Conservation (phyloP, 225 moss, liverwort and hornwort species). For the Pseudoscleropodium purum region DNA sequence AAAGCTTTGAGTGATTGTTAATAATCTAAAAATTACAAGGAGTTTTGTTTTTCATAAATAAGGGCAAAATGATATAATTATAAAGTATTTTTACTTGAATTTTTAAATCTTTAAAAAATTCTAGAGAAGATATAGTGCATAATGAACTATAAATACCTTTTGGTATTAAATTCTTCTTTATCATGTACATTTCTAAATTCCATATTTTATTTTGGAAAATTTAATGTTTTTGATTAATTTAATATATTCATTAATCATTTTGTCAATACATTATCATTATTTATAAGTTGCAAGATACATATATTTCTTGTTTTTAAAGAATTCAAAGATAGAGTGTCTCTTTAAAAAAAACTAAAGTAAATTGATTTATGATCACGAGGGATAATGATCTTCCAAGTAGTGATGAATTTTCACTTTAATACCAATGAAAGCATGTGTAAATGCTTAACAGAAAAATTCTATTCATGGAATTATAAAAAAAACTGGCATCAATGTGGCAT, state of each 20-base stretch:
- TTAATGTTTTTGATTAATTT: not conserved
- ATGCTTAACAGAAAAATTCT: not conserved
- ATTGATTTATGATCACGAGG: not conserved
- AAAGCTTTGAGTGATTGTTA: not conserved
- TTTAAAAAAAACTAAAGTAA: not conserved
- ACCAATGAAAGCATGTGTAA: fast-evolving
- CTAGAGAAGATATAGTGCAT: not conserved
- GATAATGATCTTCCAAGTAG: not conserved
- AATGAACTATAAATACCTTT: not conserved
- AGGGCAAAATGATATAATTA: too few species aligned
- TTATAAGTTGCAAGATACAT: not conserved
- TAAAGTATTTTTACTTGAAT: fast-evolving
- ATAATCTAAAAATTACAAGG: not conserved
- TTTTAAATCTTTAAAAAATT: fast-evolving
- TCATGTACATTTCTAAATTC: not conserved
- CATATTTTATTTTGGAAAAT: too few species aligned
- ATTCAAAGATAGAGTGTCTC: not conserved
- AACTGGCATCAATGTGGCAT: too few species aligned
- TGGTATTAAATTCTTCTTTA: not conserved
- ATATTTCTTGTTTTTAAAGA: not conserved
- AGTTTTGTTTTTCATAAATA: not conserved
- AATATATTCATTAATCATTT: not conserved
- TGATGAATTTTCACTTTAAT: too few species aligned
- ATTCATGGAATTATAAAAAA: not conserved
- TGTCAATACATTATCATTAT: not conserved